Evolutionary conservation across 768 basidiomycete species (phyloP).

Genomic region (Russula earlei): DNA sequence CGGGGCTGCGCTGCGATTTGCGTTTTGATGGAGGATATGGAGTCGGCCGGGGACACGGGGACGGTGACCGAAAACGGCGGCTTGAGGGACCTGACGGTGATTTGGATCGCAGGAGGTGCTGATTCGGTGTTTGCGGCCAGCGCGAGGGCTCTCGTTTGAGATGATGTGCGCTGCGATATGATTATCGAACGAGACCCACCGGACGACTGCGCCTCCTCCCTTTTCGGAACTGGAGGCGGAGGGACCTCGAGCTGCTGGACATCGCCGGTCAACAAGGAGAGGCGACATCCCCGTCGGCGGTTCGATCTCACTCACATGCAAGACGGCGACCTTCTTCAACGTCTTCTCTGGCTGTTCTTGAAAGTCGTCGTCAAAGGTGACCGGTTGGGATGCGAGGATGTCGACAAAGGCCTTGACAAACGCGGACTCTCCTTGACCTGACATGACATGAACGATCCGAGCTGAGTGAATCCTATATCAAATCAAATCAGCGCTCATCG

Average conservation of each 20-base stretch:
- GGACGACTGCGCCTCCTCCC: conserved; percentile 27
- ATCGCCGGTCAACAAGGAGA: not conserved
- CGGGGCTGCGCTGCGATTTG: conserved; percentile 55
- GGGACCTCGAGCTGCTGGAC: conserved; percentile 47
- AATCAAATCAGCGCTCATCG: too few relatives aligned
- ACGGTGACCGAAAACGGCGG: conserved; percentile 71
- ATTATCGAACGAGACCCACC: conserved; percentile 21
- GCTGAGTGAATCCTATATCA: too few relatives aligned
- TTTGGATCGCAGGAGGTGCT: conserved; percentile 37
- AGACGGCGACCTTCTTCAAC: conserved; percentile 58
- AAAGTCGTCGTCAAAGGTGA: conserved; percentile 65
- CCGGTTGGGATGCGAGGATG: conserved; percentile 55
- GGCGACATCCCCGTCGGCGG: not conserved
- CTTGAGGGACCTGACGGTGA: conserved; percentile 89
- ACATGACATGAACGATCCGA: conserved; percentile 31
- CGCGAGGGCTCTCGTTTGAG: not conserved
- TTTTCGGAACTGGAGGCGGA: conserved; percentile 46
- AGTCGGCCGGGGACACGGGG: conserved; percentile 68
- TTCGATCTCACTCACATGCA: conserved; percentile 38
- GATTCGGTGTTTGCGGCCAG: not conserved
- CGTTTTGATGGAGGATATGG: conserved; percentile 70
- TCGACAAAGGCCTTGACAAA: conserved; percentile 61
- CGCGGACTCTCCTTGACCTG: conserved; percentile 37
- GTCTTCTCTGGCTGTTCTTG: conserved; percentile 59
- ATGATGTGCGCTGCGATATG: too few relatives aligned